Base-by-base conservation (phyloP, 2,329 filamentous ascomycete genomes). In the Byssochlamys sp. region DNA sequence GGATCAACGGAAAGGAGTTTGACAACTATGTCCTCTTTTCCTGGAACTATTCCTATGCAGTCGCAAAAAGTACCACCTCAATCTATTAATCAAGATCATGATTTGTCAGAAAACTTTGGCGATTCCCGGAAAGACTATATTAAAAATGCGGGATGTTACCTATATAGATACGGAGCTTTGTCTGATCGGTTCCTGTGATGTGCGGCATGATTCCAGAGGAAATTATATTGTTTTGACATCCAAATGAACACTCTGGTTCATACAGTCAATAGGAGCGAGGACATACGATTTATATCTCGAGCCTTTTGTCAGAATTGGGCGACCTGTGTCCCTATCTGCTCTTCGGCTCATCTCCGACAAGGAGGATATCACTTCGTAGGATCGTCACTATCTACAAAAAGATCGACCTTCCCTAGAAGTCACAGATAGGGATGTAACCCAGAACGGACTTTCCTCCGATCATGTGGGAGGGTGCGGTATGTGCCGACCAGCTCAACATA, bases 31-130 rank as follows among this genome's bases (percentile, higher is more conserved):
- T 74, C 72, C 10, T 68, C 62, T 27, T 58, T 64, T 52, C 72
- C 71, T 50, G 71, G 71, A 11, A 73, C 69, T 51, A 71, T 69
- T 25, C 71, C 72, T 48, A 71, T 68, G 19, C 73, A 68, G 57
- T 75, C 73, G 10, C 71, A 74, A 58, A 75, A 75, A 4, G 72
- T 75, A 19, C 73, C 73, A 28, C 73, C 73, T n/a, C 73, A 66
- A 56, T 75, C 73, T 57, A n/a, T 26, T 3, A 19, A 53, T 29
- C n/a, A 35, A 4, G 35, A 29, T 19, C 5, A 31, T 10, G 29
- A 24, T 35, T 54, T 19, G 35, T 35, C 28, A 31, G 35, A 33
- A 39, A n/a, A n/a, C 14, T 0, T 29, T 29, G 28, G 28, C 28
- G 7, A 7, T 12, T 39, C 33, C 14, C 3, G 31, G 11, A 12